Evolutionary conservation across 2,329 filamentous ascomycete species (phyloP).

Genomic region (Cladophialophora immunda): DNA sequence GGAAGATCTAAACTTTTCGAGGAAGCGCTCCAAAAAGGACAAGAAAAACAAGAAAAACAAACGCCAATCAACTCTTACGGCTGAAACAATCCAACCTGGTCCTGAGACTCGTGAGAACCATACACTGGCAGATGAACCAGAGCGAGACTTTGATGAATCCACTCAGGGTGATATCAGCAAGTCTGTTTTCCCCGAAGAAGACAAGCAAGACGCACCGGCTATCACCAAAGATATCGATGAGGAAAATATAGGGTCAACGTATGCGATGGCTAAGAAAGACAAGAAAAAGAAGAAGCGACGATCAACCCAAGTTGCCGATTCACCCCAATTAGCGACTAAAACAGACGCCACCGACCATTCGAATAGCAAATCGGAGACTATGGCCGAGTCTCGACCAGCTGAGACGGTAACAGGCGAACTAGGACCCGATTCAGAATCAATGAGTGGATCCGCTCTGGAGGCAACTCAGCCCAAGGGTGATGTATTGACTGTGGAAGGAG

Average conservation of each 20-base stretch:
- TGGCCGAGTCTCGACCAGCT: background rate
- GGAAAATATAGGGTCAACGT: background rate
- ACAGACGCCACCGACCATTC: background rate
- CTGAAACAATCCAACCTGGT: background rate
- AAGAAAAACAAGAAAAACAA: slow-evolving; percentile 36
- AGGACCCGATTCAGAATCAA: background rate
- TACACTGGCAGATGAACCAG: background rate
- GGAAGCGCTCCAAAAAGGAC: slow-evolving; percentile 38
- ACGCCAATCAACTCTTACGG: slow-evolving; percentile 8
- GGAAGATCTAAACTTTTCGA: slow-evolving; percentile 29
- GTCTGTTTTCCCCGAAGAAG: background rate
- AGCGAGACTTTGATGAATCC: background rate
- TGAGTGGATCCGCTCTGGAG: background rate
- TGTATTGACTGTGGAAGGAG: background rate
- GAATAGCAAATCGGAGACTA: background rate
- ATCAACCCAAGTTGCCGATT: slow-evolving; percentile 6
- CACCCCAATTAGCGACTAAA: background rate
- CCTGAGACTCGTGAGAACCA: background rate
- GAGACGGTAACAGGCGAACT: background rate
- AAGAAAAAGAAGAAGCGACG: slow-evolving; percentile 34
- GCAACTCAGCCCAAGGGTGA: background rate
- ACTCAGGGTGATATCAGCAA: background rate
- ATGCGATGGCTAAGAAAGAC: slow-evolving; percentile 28
- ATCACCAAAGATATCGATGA: background rate
- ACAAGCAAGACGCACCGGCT: background rate